Evolutionary conservation across 306 rosid genomes (phyloP).

Genomic region (Vigna angularis): DNA sequence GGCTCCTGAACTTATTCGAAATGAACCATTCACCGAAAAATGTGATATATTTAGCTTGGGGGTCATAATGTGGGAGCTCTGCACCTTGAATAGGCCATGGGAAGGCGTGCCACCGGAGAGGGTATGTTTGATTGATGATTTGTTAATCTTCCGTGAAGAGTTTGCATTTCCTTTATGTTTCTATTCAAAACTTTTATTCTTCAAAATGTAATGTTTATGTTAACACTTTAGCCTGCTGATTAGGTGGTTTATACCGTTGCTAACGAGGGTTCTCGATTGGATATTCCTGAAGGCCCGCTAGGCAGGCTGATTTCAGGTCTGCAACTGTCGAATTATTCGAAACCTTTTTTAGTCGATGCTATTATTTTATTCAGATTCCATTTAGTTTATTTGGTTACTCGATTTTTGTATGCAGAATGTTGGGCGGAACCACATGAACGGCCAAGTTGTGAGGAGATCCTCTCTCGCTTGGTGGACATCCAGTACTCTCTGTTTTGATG

Average conservation of each 20-base stretch:
- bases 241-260: conserved; percentile 96
- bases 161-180: conserved; percentile 4
- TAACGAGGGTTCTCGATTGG: conserved; percentile 82
- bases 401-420: conserved; percentile 67
- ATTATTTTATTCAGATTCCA: conserved; percentile 1
- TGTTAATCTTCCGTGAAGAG: conserved; percentile 2
- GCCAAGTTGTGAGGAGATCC: conserved; percentile 91
- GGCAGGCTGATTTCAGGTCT: conserved; percentile 89
- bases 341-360: conserved; percentile 2
- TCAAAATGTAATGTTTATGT: conserved; percentile 1
- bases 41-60: conserved; percentile 97
- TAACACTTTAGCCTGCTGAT: conserved; percentile 34
- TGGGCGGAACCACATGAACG: conserved; percentile 89
- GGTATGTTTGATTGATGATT: conserved; percentile 51
- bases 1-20: conserved; percentile 98
- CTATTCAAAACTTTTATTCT: not conserved
- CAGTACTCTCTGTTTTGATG: conserved; percentile 76
- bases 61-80: conserved; percentile 97
- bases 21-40: conserved; percentile 90
- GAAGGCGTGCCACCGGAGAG: conserved; percentile 89
- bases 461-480: conserved; percentile 83
- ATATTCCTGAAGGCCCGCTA: conserved; percentile 91
- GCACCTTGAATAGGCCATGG: conserved; percentile 94
- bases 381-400: conserved; percentile 28
- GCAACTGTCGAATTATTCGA: conserved; percentile 8